These are phyloP conservation scores for Protea cynaroides DNA, from an alignment of 164 flowering plant species.

Conservation along the genomic window DNA sequence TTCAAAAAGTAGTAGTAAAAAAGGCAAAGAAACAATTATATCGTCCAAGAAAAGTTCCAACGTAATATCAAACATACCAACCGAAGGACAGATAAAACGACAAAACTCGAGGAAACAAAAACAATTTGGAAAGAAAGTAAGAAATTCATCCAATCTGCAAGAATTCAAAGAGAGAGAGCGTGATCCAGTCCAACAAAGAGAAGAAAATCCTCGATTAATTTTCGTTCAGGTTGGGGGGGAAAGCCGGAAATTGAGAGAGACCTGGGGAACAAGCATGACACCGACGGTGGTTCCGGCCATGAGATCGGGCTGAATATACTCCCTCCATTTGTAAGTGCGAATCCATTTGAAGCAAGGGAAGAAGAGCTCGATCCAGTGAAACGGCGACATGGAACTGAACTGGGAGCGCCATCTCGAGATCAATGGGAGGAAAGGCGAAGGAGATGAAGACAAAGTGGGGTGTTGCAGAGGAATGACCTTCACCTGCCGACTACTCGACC, in stretches of 20 bases:
- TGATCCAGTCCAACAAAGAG: no score
- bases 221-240: no score
- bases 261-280: conserved; percentile 99
- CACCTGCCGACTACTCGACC: conserved; percentile 22
- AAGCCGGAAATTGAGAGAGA: conserved; percentile 16
- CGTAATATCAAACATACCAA: no score
- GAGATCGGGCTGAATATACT: conserved; percentile 77
- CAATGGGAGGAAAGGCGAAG: conserved; percentile 10
- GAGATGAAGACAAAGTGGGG: conserved; percentile 30
- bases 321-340: conserved; percentile 64
- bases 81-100: no score
- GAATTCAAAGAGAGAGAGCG: no score
- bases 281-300: conserved; percentile 87
- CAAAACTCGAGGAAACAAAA: no score
- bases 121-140: no score
- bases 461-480: conserved; percentile 65
- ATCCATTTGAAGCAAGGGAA: conserved; percentile 90
- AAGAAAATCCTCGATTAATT: no score
- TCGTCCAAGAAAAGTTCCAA: no score
- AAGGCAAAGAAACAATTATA: no score
- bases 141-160: no score
- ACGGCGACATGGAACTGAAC: conserved; percentile 39
- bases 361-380: conserved; percentile 60
- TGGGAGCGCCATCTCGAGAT: conserved; percentile 33
- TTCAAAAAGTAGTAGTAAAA: no score